Base-by-base conservation (phyloP, 352 stramenopile genomes). In the Phytophthora pini region DNA sequence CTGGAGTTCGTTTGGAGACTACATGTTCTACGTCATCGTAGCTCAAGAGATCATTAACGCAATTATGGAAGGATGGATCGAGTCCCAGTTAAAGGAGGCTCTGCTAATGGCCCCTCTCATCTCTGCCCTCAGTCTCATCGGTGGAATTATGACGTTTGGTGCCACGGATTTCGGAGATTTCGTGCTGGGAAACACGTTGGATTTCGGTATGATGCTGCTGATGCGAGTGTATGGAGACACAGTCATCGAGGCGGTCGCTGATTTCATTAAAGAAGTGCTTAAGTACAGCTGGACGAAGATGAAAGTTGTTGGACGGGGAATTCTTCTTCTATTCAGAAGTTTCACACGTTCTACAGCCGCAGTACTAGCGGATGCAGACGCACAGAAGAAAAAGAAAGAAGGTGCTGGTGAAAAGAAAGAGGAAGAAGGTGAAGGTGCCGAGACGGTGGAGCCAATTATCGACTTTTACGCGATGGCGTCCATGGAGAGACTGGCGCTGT, bases 161-260 rank as follows among this genome's bases (percentile, higher is more conserved):
- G 94, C 97, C 8, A 91, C 94, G 46, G 94, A 99, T 68, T 99
- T 99, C 72, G 75, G 96, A 26, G 97, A 99, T 74, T 99, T 99
- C 68, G 83, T 99, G 13, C 79, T 99, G 36, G 95, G 89, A 5
- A 98, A 97, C 61, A 93, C 98, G 32, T 85, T 99, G 4, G 89
- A 98, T 22, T 98, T 99, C 61, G 96, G 95, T 7, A 94, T 99
- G 51, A 93, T 98, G 68, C 70, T 99, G n/a, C 65, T 98, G 10
- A 94, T 90, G 68, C 73, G 89, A 7, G 87, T 99, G 34, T 99
- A 98, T 66, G 76, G 89, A 3, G 89, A 96, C 13, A 94, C 94
- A 24, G 80, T 80, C 1, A 84, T 97, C 26, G 88, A 86, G 26
- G 83, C 87, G n/a, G 79, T 97, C 13, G 65, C 79, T 10, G 81